Conservation (phyloP, 495 filamentous ascomycete genomes). For the Neurospora cerealis region DNA sequence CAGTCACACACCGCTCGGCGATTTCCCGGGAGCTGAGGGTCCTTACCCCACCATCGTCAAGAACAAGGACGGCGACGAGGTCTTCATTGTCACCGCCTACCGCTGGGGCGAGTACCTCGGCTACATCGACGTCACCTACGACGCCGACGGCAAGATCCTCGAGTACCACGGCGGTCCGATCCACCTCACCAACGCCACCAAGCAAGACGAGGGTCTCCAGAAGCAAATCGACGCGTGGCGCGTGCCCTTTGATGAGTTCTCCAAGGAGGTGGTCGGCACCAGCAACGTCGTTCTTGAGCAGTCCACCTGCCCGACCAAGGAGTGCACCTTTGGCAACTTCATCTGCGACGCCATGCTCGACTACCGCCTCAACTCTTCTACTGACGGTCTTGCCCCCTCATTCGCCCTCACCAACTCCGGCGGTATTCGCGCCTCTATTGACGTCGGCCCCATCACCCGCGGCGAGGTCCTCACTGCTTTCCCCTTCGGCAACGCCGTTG, state of each 20-base stretch:
- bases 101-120: slow-evolving; percentile 53
- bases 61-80: slow-evolving; percentile 48
- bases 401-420: slow-evolving; percentile 48
- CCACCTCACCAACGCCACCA: slow-evolving; percentile 43
- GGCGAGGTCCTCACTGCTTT: slow-evolving; percentile 47
- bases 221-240: slow-evolving; percentile 41
- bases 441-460: slow-evolving; percentile 39
- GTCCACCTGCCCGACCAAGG: slow-evolving; percentile 36
- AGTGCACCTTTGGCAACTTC: slow-evolving; percentile 45
- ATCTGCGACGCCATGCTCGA: slow-evolving; percentile 43
- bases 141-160: slow-evolving; percentile 40
- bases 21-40: slow-evolving; percentile 37
- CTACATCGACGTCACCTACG: slow-evolving; percentile 48
- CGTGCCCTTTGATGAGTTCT: slow-evolving; percentile 40
- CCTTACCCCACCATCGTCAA: slow-evolving; percentile 46
- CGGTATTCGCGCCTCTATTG: slow-evolving; percentile 47
- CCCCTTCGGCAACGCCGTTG: slow-evolving; percentile 48
- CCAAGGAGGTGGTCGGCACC: slow-evolving; percentile 35
- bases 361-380: slow-evolving; percentile 33
- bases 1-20: slow-evolving; percentile 47
- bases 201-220: slow-evolving; percentile 41
- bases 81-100: slow-evolving; percentile 50
- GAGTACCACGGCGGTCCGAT: slow-evolving; percentile 47
- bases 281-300: slow-evolving; percentile 40
- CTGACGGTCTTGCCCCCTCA: slow-evolving; percentile 18